Percentiles rank a stretch among this genome's conserved stretches.
Evolutionary conservation across 225 moss, liverwort and hornwort genomes (phyloP).

Genomic region (Ulota crispa): DNA sequence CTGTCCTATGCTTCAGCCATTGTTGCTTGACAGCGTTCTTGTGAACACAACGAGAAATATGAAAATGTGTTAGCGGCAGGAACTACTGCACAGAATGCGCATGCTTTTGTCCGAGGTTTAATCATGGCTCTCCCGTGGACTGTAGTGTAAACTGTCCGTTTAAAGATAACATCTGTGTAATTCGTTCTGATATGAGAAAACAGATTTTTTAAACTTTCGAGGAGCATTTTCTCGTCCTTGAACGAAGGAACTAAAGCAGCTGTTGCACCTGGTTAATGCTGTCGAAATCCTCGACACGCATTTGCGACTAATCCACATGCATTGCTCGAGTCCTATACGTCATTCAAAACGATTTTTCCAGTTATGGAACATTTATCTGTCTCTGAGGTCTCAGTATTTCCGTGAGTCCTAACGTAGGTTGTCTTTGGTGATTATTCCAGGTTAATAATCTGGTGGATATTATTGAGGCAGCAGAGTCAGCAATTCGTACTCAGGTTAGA

Average conservation of each 20-base stretch:
- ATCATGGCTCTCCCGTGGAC: background rate
- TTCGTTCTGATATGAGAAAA: background rate
- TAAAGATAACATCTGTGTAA: background rate
- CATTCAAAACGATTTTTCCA: background rate
- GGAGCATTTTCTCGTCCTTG: background rate
- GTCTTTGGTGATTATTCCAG: constrained; percentile 40
- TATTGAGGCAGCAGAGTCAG: constrained; percentile 87
- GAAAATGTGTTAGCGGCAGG: background rate
- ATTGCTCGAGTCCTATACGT: background rate
- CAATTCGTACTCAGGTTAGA: constrained; percentile 81
- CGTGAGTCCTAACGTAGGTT: background rate
- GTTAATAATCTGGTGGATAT: constrained; percentile 80
- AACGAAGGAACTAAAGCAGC: background rate
- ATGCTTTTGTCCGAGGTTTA: background rate
- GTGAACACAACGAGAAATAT: background rate
- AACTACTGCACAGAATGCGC: background rate
- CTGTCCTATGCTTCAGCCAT: background rate
- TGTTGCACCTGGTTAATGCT: background rate
- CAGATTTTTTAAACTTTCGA: background rate
- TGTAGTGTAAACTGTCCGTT: background rate
- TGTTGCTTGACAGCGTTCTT: background rate
- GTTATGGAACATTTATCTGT: background rate
- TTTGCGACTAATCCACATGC: background rate
- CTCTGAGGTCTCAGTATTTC: background rate
- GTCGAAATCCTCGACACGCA: constrained; percentile 1